A percentile compares a stretch with the other conserved stretches of the same genome.
Conservation (phyloP, 495 filamentous ascomycete genomes). For the Copromyces sp. region DNA sequence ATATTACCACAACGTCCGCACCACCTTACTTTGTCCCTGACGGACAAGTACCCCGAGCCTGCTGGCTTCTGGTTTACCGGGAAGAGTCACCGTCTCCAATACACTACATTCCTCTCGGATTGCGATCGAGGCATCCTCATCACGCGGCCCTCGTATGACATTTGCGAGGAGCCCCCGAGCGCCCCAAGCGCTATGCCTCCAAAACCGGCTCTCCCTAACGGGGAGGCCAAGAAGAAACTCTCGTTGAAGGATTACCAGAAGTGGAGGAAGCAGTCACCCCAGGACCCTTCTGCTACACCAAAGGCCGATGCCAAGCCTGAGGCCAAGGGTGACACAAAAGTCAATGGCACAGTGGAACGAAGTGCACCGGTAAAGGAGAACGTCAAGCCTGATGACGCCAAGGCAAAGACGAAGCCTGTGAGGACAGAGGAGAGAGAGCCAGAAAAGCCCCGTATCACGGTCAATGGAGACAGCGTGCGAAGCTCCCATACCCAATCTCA, state of each 20-base stretch:
- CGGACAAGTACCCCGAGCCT: conserved; percentile 25
- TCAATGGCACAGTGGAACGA: conserved; percentile 1
- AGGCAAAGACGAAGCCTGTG: conserved; percentile 17
- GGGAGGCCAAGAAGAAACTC: conserved; percentile 37
- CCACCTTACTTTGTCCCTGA: conserved; percentile 31
- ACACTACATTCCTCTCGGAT: conserved; percentile 35
- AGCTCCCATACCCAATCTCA: conserved; percentile 8
- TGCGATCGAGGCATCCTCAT: conserved; percentile 37
- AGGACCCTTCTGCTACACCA: background rate
- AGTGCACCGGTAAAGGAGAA: conserved; percentile 5
- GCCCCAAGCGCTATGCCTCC: conserved; percentile 13
- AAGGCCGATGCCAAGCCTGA: conserved; percentile 14
- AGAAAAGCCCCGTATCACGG: conserved; percentile 17
- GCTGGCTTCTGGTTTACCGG: conserved; percentile 30
- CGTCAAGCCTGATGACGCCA: conserved; percentile 9
- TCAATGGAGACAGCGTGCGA: conserved; percentile 21
- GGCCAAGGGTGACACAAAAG: conserved; percentile 5
- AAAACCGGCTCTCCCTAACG: conserved; percentile 17
- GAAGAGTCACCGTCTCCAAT: conserved; percentile 28
- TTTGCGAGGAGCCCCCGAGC: conserved; percentile 28
- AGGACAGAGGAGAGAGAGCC: conserved; percentile 10
- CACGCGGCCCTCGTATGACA: conserved; percentile 33
- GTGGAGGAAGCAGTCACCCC: conserved; percentile 22
- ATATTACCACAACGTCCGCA: conserved; percentile 34
- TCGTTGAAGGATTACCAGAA: conserved; percentile 39